A percentile compares a stretch with the other conserved stretches of the same genome.
phyloP scores from a whole-genome alignment of 129 eudicot species.

The Centaurea solstitialis region DNA sequence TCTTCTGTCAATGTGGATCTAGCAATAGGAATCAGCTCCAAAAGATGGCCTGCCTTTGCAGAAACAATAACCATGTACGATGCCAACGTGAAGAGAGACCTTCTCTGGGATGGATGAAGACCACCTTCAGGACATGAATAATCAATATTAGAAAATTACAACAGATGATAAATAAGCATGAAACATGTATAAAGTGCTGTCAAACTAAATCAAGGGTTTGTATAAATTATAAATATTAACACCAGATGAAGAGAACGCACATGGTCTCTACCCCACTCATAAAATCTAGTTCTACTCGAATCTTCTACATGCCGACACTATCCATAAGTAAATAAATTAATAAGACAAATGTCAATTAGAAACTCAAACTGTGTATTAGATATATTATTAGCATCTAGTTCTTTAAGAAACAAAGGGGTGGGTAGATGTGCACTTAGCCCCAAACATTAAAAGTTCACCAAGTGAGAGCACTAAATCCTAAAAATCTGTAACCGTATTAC shows the following conservation, averaged over 20 bases:
- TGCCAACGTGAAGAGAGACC: conserved; percentile 76
- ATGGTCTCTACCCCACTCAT: not conserved
- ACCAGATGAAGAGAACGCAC: not conserved
- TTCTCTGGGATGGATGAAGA: conserved; percentile 64
- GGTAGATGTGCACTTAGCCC: not conserved
- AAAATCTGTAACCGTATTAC: not conserved
- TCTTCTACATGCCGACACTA: not conserved
- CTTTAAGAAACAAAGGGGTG: not conserved
- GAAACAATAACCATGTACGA: conserved; percentile 63
- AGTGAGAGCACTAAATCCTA: not conserved
- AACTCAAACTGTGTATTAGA: no score
- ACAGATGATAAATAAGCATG: not conserved
- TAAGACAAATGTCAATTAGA: no score
- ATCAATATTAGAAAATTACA: not conserved
- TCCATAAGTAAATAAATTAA: not conserved
- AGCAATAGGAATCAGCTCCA: conserved; percentile 56
- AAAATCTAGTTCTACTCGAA: not conserved
- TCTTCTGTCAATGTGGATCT: conserved; percentile 59
- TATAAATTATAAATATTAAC: not conserved
- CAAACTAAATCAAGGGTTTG: not conserved
- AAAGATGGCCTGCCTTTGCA: conserved; percentile 65
- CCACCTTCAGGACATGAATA: conserved; percentile 40
- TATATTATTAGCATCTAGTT: not conserved
- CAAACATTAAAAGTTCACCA: no score
- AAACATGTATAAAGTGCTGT: not conserved